Conservation (phyloP, 176 grass and related monocot genomes). For the Panicum miliaceum region DNA sequence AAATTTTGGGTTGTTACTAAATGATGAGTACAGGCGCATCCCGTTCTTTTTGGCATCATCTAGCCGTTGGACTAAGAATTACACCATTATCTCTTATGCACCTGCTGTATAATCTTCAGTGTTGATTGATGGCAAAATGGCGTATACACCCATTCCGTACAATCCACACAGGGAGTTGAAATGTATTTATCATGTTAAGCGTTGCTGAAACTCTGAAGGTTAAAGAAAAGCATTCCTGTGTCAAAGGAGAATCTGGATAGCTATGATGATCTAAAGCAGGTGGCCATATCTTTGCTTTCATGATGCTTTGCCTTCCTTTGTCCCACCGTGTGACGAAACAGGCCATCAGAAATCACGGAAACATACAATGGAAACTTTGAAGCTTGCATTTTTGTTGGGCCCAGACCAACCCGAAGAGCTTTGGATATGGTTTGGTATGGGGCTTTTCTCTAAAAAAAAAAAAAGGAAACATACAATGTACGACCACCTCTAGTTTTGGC, state of each 20-base stretch:
- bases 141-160: no score
- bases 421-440: background rate
- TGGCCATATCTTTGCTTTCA: constrained; percentile 30
- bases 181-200: background rate
- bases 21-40: background rate
- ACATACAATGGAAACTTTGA: constrained; percentile 26
- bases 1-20: background rate
- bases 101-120: background rate
- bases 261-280: constrained; percentile 9
- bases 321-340: background rate
- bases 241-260: background rate
- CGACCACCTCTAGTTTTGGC: background rate
- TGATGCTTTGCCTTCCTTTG: constrained; percentile 8
- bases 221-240: background rate
- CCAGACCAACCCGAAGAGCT: background rate
- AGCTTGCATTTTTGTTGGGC: background rate
- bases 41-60: background rate
- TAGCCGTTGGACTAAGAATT: background rate
- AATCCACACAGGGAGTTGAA: background rate
- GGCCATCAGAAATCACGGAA: background rate
- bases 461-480: no score
- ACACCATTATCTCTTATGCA: no score
- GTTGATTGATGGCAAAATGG: background rate
- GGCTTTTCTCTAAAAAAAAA: no score
- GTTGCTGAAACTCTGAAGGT: background rate